phyloP scores from a whole-genome alignment of 441 rosid species.

The Gossypium aridum region DNA sequence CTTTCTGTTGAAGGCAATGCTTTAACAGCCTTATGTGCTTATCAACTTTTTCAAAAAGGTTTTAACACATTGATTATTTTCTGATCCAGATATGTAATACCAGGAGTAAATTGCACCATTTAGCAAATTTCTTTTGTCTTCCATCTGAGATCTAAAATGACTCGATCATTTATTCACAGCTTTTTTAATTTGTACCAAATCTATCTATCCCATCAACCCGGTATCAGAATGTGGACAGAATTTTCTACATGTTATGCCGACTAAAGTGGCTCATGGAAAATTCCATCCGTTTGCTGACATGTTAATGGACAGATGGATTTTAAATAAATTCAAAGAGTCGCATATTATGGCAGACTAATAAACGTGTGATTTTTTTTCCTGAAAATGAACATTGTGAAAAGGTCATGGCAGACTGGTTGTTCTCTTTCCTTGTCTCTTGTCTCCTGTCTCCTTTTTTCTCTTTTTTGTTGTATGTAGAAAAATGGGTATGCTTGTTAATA shows the following conservation, averaged over 20 bases:
- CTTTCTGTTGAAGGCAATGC: conserved; percentile 4
- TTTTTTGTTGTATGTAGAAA: background rate
- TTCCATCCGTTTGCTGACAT: background rate
- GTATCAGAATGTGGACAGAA: background rate
- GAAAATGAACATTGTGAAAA: background rate
- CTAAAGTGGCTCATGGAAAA: background rate
- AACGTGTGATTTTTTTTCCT: background rate
- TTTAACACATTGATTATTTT: background rate
- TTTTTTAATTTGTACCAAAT: background rate
- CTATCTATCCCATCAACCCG: background rate
- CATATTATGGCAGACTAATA: background rate
- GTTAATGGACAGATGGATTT: background rate
- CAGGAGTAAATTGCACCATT: background rate
- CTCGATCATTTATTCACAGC: background rate
- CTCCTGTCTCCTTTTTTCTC: background rate
- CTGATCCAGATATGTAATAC: background rate
- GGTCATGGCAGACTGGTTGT: background rate
- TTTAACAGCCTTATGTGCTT: background rate
- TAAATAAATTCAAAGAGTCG: background rate
- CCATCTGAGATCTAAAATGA: background rate
- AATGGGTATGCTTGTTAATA: background rate
- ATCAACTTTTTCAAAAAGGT: background rate
- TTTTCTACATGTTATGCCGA: background rate
- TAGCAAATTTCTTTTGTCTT: background rate
- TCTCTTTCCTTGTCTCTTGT: background rate